Percentiles rank a stretch among this genome's conserved stretches.
phyloP scores from a whole-genome alignment of 768 basidiomycete genomes.

The Tylopilus intermedius region DNA sequence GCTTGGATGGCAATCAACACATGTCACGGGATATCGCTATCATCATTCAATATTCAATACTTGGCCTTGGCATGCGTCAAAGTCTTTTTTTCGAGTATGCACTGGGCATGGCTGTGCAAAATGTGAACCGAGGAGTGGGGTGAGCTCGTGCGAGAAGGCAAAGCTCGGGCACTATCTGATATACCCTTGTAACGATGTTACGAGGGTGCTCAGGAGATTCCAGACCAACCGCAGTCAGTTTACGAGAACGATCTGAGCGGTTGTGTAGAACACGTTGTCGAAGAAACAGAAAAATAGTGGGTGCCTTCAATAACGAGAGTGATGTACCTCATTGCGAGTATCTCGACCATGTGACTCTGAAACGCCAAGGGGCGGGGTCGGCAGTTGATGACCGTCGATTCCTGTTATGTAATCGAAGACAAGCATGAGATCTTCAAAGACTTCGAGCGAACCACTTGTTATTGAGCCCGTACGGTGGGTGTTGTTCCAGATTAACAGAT shows the following conservation, averaged over 20 bases:
- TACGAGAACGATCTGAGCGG: background rate
- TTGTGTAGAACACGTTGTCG: too few species aligned
- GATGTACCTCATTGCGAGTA: background rate
- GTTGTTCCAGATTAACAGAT: too few species aligned
- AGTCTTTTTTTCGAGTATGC: background rate
- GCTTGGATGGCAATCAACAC: background rate
- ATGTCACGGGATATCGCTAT: background rate
- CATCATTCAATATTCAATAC: background rate
- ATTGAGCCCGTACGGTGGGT: too few species aligned
- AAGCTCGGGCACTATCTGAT: background rate
- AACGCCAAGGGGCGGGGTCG: slow-evolving; percentile 4
- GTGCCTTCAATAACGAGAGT: background rate
- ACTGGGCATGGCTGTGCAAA: background rate
- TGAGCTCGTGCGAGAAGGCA: background rate
- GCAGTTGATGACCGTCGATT: background rate
- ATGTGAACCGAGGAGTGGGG: background rate
- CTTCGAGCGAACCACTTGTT: background rate
- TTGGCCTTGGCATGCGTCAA: background rate
- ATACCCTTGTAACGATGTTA: background rate
- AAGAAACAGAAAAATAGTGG: too few species aligned
- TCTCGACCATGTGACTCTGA: slow-evolving; percentile 1
- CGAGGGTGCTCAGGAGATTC: background rate
- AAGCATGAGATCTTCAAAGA: background rate
- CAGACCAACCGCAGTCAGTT: too few species aligned
- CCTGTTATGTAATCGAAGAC: background rate